A percentile compares a stretch with the other conserved stretches of the same genome.
phyloP scores from a whole-genome alignment of 768 basidiomycete genomes.

The Russula sp. region DNA sequence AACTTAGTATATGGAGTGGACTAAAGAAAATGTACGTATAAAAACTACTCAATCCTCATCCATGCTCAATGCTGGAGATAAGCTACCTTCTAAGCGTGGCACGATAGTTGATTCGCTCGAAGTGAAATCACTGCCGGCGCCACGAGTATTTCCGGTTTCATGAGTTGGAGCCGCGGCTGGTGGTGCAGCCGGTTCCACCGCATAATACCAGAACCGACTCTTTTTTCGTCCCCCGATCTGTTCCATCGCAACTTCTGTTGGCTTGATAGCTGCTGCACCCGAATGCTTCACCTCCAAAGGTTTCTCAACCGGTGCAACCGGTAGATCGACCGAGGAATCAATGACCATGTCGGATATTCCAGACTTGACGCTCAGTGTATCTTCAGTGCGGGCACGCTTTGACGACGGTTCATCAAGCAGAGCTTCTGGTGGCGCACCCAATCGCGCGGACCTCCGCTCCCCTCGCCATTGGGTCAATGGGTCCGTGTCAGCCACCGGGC shows the following conservation, averaged over 20 bases:
- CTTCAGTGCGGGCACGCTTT: constrained; percentile 77
- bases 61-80: constrained; percentile 44
- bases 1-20: constrained; percentile 27
- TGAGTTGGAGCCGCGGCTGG: constrained; percentile 5
- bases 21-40: constrained; percentile 21
- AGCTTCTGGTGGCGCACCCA: constrained; percentile 54
- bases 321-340: constrained; percentile 14
- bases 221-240: constrained; percentile 76
- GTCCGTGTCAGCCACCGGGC: constrained; percentile 46
- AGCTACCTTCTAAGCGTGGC: constrained; percentile 42
- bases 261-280: constrained; percentile 65
- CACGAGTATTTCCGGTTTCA: constrained; percentile 5
- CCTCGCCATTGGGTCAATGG: constrained; percentile 64
- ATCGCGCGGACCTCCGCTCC: constrained; percentile 66
- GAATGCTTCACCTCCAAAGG: constrained; percentile 49
- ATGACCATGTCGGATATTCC: constrained; percentile 32
- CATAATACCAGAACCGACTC: constrained; percentile 88
- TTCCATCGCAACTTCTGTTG: constrained; percentile 71
- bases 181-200: constrained; percentile 62
- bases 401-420: constrained; percentile 50
- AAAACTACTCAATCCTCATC: constrained; percentile 33
- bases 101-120: constrained; percentile 31
- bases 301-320: constrained; percentile 35
- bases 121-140: constrained; percentile 25
- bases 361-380: constrained; percentile 41